These are phyloP conservation scores for Nakazawaea populi DNA, from an alignment of 805 yeast species.

Conservation along the genomic window DNA sequence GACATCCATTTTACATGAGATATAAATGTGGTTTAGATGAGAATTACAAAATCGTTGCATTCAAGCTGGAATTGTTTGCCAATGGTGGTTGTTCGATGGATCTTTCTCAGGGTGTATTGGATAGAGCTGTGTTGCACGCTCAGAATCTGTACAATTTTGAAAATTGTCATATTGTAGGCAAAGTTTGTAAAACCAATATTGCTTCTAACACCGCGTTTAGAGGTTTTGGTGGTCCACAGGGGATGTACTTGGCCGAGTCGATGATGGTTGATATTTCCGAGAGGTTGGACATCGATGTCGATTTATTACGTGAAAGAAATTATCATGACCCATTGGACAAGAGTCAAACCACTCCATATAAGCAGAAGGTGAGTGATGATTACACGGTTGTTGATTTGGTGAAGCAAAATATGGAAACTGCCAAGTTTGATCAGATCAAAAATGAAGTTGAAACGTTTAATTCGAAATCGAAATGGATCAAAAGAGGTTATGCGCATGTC, in stretches of 20 bases:
- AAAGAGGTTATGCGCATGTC: conserved; percentile 39
- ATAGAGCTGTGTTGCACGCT: conserved; percentile 37
- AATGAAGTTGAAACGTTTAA: conserved; percentile 35
- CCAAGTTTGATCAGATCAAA: conserved; percentile 27
- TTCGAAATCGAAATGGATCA: conserved; percentile 33
- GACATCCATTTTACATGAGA: conserved; percentile 39
- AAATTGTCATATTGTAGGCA: conserved; percentile 30
- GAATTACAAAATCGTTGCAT: conserved; percentile 32
- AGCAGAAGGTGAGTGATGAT: conserved; percentile 35
- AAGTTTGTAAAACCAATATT: conserved; percentile 36
- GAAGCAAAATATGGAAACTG: conserved; percentile 27
- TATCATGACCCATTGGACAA: conserved; percentile 21
- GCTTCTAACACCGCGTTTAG: conserved; percentile 45
- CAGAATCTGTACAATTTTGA: conserved; percentile 39
- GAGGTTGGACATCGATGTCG: conserved; percentile 32
- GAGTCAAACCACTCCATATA: conserved; percentile 30
- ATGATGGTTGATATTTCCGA: conserved; percentile 35
- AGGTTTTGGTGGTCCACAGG: conserved; percentile 47
- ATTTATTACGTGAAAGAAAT: conserved; percentile 30
- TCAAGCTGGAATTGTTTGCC: conserved; percentile 32
- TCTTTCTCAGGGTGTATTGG: conserved; percentile 42
- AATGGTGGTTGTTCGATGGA: conserved; percentile 47
- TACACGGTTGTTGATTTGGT: conserved; percentile 32
- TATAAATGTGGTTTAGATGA: conserved; percentile 38
- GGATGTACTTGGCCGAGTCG: conserved; percentile 37